phyloP scores from a whole-genome alignment of 2,329 filamentous ascomycete genomes.

The Pseudogymnoascus sp. region DNA sequence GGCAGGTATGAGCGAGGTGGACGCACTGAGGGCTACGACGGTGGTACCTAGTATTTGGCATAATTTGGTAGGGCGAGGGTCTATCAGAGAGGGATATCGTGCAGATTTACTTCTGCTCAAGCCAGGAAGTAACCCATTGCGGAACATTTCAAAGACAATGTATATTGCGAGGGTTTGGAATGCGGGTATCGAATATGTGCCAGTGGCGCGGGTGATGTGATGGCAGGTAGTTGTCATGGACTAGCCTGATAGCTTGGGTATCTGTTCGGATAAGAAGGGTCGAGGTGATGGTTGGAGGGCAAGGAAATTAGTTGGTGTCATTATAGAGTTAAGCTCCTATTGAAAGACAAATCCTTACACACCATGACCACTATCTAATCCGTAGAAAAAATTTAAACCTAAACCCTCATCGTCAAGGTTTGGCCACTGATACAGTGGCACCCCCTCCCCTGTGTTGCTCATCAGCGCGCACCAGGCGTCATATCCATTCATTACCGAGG shows the following conservation, averaged over 20 bases:
- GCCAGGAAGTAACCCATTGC: slow-evolving; percentile 3
- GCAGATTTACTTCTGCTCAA: slow-evolving; percentile 10
- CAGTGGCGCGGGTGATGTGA: background rate
- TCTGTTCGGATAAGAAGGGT: too few species aligned
- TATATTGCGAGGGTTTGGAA: slow-evolving; percentile 12
- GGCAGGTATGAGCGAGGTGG: slow-evolving; percentile 7
- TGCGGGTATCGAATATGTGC: slow-evolving; percentile 9
- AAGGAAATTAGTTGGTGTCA: background rate
- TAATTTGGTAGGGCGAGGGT: slow-evolving; percentile 8
- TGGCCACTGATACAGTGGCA: slow-evolving; percentile 5
- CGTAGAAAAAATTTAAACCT: slow-evolving; percentile 4
- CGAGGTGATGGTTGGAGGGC: too few species aligned
- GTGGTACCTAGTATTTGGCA: slow-evolving; percentile 5
- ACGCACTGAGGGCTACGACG: slow-evolving; percentile 7
- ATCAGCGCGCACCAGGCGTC: slow-evolving; percentile 7
- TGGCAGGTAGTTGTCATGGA: background rate
- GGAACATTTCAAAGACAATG: slow-evolving; percentile 8
- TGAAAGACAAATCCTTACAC: background rate
- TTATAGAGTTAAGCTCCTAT: background rate
- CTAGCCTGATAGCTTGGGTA: too few species aligned
- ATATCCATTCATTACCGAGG: slow-evolving; percentile 8
- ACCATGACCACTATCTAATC: background rate
- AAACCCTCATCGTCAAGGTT: slow-evolving; percentile 3
- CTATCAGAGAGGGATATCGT: slow-evolving; percentile 6
- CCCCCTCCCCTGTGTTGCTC: background rate